Evolutionary conservation across 2,329 filamentous ascomycete species (phyloP), one percentile per base, ranked within the genome.

Genomic region (Penicillium corylophilum): DNA sequence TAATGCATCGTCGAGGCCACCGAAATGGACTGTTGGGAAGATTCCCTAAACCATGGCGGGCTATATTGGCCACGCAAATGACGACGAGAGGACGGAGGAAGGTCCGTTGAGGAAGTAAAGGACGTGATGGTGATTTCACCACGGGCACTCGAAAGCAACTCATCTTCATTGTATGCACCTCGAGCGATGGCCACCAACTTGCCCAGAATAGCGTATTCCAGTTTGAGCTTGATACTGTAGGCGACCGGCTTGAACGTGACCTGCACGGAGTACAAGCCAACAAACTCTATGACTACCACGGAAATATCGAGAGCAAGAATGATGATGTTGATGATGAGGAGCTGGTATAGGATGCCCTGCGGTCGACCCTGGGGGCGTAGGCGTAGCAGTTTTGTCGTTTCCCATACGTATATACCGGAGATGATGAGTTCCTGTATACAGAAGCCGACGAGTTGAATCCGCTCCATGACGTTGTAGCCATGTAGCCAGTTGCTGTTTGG

Each of bases 171-270:
- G 7, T 38, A 42, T n/a, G 16, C n/a, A 5, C 56, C 55, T 1
- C 53, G 51, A 20, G 56, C 62, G 44, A 66, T 46, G 2, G 55
- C 43, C 9, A 77, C 70, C 8, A 78, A 60, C 46, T 73, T 73
- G 7, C 79, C 71, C 4, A 84, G 68, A 31, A 84, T 77, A 18
- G 79, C 76, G 53, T 78, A 77, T 65, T 84, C 82, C 4, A 82
- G 74, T 48, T 81, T 80, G 29, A 81, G 70, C 71, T 71, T 71
- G 50, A 71, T 58, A 46, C 67, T 69, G 45, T 71, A 71, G 0
- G 59, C 63, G 8, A 69, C 69, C 1, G 70, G 67, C 50, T 77
- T 77, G 52, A 72, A 69, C 46, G 67, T 66, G 9, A 70, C 69
- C 55, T 77, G 73, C 10, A 75, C 53, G 2, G 66, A 59, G 24